Base-by-base conservation (phyloP, 1,284 basidiomycete species). In the Salmacisia buchloeana region DNA sequence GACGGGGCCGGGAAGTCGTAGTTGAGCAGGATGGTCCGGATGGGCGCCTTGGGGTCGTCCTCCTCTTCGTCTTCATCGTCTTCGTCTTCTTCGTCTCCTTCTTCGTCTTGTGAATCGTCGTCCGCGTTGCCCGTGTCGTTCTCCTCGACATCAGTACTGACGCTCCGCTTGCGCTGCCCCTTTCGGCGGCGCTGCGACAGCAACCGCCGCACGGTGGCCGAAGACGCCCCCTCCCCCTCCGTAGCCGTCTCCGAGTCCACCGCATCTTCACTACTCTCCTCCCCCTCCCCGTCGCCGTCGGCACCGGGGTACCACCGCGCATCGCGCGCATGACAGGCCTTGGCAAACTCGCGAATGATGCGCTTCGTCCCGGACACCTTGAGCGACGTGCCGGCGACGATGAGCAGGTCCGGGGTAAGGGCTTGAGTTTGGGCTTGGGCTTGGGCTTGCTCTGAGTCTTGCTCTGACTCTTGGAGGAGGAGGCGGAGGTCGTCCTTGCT, bases 321-420 rank as follows among this genome's bases (percentile, higher is more conserved):
- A 46, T 78, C 72, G 10, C 72, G 74, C 3, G 83, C 81, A 75
- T 91, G 92, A 9, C 94, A 89, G 13, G 84, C 85, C 71, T 86
- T 88, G 10, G 93, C 91, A 71, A 97, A 96, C 65, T 94, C 91
- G 80, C 93, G 93, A 46, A 97, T 92, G 39, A 97, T 86, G 71
- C 88, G 89, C 81, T 92, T 93, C 60, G 96, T 84, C 5, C 94
- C 94, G 7, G 97, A 91, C 78, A 97, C 90, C 69, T 96, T 94
- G 70, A 97, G 85, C 31, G 91, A 93, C 15, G 94, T 97, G 43
- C 94, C 94, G 88, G 96, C 94, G 70, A 97, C 89, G 73, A 97
- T 88, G 45, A 97, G 83, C 82, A 96, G 84, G 76, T 97, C 94
- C 1, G 94, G 94, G 73, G 87, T 70, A 21, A 79, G 63, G 77